Percentiles rank a stretch among this genome's conserved stretches.
Conservation (phyloP, 257 asterid genomes). For the Mentha longifolia region DNA sequence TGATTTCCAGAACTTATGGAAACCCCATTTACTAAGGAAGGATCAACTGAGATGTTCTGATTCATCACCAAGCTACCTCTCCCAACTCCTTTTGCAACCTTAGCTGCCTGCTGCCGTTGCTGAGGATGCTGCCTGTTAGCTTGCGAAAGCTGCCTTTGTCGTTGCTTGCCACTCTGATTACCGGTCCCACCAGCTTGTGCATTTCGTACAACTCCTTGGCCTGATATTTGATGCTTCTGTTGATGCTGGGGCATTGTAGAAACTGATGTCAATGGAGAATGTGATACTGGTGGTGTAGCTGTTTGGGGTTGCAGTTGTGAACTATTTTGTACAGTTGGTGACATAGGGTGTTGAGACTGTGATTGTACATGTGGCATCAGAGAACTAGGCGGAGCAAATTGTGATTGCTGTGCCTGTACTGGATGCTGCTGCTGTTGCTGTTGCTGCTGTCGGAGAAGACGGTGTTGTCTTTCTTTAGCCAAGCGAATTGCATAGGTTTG, state of each 20-base stretch:
- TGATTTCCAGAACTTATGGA: conserved; percentile 54
- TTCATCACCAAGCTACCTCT: conserved; percentile 65
- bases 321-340: conserved; percentile 65
- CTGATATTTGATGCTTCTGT: conserved; percentile 64
- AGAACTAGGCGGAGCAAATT: conserved; percentile 60
- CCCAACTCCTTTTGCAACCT: conserved; percentile 68
- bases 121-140: conserved; percentile 56
- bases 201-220: conserved; percentile 61
- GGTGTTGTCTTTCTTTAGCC: conserved; percentile 86
- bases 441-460: conserved; percentile 34
- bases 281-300: conserved; percentile 52
- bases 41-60: conserved; percentile 60
- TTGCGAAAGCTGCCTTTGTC: conserved; percentile 48
- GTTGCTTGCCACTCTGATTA: conserved; percentile 40
- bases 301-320: conserved; percentile 60
- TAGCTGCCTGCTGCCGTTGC: conserved; percentile 71
- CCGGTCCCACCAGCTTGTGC: conserved; percentile 61
- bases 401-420: conserved; percentile 42
- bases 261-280: conserved; percentile 54
- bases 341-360: conserved; percentile 63
- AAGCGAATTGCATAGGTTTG: conserved; percentile 78
- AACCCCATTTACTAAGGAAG: conserved; percentile 59
- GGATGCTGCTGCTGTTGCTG: conserved; percentile 18
- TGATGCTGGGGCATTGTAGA: conserved; percentile 64
- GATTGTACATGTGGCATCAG: conserved; percentile 66